Evolutionary conservation across 2,329 filamentous ascomycete genomes (phyloP), one percentile per base, ranked within the genome.

Genomic region (Zelopaecilomyces penicillatus): DNA sequence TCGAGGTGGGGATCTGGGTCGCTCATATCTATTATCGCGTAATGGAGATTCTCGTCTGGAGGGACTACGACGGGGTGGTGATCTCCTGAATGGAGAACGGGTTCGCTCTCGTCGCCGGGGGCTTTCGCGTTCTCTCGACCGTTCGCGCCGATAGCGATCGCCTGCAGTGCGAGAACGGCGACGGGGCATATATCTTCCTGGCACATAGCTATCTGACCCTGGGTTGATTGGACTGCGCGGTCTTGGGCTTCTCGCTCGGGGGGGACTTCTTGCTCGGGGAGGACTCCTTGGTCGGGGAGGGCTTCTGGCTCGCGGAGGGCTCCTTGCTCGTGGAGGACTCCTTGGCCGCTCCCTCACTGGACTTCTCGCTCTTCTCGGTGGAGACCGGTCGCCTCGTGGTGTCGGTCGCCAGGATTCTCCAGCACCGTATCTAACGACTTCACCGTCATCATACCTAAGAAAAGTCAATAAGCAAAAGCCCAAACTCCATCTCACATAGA

Each of bases 381-480:
- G 74, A 45, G 70, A 66, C 50, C 71, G 67, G 41, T 64, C 62
- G 46, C 63, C 65, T 43, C 71, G 62, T 41, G 76, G 77, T 47
- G 74, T 79, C 8, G 76, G 76, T 47, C 76, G 67, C 67, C 78
- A 80, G 33, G 75, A 79, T 61, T 80, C 76, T 47, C 76, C 76
- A 9, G 77, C 77, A 42, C 76, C 76, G 57, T 80, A 80, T 55
- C 76, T 69, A 50, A 78, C 74, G 43, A 80, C 77, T 62, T 80
- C 76, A 37, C 76, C 76, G 52, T 80, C 76, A 51, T 80, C 76
- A 54, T 76, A 80, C 57, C 76, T 79, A 47, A 19, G 31, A 44
- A 57, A 44, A 53, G 48, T 49, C 26, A 44, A 45, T 10, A 46
- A 42, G 5, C n/a, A 32, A 40, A 12, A 26, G 38, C n/a, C 27